Conservation (phyloP, 805 yeast genomes). For the Isabelozyma gotoi region DNA sequence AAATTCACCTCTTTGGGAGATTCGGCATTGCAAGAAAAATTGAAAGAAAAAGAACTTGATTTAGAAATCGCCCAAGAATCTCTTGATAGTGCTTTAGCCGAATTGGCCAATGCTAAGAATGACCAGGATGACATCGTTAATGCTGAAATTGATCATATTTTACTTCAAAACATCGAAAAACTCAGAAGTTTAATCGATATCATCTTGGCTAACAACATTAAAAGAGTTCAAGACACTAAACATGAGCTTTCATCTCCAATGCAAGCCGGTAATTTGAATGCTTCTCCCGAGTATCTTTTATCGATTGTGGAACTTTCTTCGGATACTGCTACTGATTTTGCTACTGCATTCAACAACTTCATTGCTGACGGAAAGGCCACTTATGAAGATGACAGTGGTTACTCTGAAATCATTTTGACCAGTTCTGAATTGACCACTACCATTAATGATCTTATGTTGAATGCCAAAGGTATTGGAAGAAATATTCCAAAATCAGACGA, state of each 20-base stretch:
- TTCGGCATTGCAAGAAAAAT: conserved; percentile 39
- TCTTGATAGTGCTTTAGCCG: conserved; percentile 67
- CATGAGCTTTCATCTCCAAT: conserved; percentile 74
- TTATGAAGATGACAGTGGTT: conserved; percentile 49
- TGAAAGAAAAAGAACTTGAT: conserved; percentile 73
- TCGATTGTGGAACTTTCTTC: conserved; percentile 72
- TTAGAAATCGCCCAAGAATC: conserved; percentile 77
- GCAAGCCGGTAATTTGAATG: conserved; percentile 78
- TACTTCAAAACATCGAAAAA: conserved; percentile 48
- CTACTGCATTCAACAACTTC: conserved; percentile 70
- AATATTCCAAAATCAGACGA: conserved; percentile 53
- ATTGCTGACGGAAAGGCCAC: conserved; percentile 70
- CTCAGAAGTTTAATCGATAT: conserved; percentile 63
- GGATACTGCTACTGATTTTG: conserved; percentile 73
- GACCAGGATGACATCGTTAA: conserved; percentile 54
- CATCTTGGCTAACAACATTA: conserved; percentile 64
- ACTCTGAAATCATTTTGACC: conserved; percentile 59
- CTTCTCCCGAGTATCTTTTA: conserved; percentile 67
- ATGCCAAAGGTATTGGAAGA: conserved; percentile 68
- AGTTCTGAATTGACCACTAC: conserved; percentile 64
- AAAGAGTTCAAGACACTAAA: conserved; percentile 68
- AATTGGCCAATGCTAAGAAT: conserved; percentile 51
- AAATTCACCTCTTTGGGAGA: conserved; percentile 19
- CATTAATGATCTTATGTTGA: conserved; percentile 60
- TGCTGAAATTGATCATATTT: conserved; percentile 56